Conservation (phyloP, 495 filamentous ascomycete genomes). For the Neurospora pannonica region DNA sequence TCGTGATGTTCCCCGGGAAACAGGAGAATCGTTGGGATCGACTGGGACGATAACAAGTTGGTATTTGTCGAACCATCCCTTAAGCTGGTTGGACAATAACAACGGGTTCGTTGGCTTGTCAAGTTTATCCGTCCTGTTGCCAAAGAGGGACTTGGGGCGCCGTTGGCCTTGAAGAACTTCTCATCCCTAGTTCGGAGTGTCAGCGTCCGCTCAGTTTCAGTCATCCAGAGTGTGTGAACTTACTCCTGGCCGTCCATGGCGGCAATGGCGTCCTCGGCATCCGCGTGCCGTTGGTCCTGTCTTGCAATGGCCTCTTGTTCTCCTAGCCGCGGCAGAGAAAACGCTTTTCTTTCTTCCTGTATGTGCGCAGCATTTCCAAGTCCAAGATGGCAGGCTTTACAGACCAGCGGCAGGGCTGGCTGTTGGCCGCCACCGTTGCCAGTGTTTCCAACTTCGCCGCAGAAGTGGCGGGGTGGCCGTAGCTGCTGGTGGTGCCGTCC, state of each 20-base stretch:
- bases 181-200: constrained; percentile 48
- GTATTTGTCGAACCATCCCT: too few relatives aligned
- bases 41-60: too few relatives aligned
- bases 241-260: background rate
- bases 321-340: constrained; percentile 47
- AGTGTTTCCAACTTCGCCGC: background rate
- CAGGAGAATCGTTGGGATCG: too few relatives aligned
- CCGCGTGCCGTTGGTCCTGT: constrained; percentile 41
- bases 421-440: background rate
- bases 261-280: constrained; percentile 9
- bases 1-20: too few relatives aligned
- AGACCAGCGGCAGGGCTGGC: constrained; percentile 34
- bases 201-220: background rate
- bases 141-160: constrained; percentile 46
- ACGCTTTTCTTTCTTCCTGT: constrained; percentile 39
- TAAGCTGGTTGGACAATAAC: too few relatives aligned
- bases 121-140: too few relatives aligned
- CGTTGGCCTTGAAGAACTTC: constrained; percentile 75
- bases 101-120: too few relatives aligned
- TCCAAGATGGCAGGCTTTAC: constrained; percentile 46
- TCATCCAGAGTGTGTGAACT: background rate
- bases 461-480: background rate
- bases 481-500: background rate
- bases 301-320: background rate
- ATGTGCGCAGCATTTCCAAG: constrained; percentile 23